Percentiles rank a stretch among this genome's conserved stretches.
phyloP scores from a whole-genome alignment of 495 filamentous ascomycete species.

The Tetracladium setigerum region DNA sequence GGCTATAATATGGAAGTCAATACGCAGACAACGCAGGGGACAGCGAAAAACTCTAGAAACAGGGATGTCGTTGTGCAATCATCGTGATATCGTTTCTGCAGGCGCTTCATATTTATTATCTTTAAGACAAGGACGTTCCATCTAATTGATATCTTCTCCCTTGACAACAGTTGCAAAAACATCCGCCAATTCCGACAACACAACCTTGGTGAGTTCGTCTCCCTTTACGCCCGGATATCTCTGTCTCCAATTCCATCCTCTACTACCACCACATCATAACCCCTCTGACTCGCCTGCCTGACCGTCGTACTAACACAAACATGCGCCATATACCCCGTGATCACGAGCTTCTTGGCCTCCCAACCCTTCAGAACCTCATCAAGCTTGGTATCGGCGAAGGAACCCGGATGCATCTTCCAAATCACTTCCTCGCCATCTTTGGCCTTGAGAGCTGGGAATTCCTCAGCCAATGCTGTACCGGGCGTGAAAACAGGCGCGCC shows the following conservation, averaged over 20 bases:
- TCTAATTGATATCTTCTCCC: slow-evolving; percentile 22
- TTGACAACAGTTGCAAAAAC: slow-evolving; percentile 34
- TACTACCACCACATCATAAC: slow-evolving; percentile 50
- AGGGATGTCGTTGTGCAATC: too few relatives aligned
- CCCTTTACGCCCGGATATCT: slow-evolving; percentile 12
- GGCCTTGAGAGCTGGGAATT: slow-evolving; percentile 43
- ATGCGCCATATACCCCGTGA: slow-evolving; percentile 38
- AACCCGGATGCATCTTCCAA: slow-evolving; percentile 20
- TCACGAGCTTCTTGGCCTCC: slow-evolving; percentile 22
- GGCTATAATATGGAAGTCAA: too few relatives aligned
- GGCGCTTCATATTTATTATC: too few relatives aligned
- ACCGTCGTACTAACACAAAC: slow-evolving; percentile 56
- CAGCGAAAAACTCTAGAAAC: too few relatives aligned
- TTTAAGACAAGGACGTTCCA: too few relatives aligned
- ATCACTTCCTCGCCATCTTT: slow-evolving; percentile 36
- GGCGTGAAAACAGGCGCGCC: slow-evolving; percentile 57
- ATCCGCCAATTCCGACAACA: slow-evolving; percentile 34
- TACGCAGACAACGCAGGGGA: too few relatives aligned
- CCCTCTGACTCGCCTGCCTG: slow-evolving; percentile 42
- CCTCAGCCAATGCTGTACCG: slow-evolving; percentile 42
- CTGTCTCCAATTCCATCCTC: slow-evolving; percentile 52
- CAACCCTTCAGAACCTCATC: slow-evolving; percentile 19
- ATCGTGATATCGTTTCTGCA: too few relatives aligned
- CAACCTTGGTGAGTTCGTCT: slow-evolving; percentile 28
- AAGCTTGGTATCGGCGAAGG: slow-evolving; percentile 25